Percentiles rank a stretch among this genome's conserved stretches.
These are phyloP conservation scores for Amylocarpus encephaloides DNA, from an alignment of 2,329 filamentous ascomycete genomes.

Conservation along the genomic window DNA sequence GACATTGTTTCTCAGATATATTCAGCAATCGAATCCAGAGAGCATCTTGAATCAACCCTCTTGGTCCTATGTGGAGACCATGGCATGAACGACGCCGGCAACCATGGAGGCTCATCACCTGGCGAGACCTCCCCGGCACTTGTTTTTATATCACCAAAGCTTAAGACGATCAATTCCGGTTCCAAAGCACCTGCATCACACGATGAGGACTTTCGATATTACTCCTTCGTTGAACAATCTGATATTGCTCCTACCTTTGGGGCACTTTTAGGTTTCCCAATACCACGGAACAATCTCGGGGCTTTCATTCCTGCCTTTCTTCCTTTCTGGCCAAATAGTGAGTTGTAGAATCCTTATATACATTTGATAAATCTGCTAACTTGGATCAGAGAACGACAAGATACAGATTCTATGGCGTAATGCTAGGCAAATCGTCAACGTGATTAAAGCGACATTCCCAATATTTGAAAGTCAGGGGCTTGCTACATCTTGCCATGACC, in stretches of 20 bases:
- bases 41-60: conserved; percentile 70
- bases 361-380: conserved; percentile 6
- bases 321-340: conserved; percentile 65
- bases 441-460: conserved; percentile 68
- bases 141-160: conserved; percentile 82
- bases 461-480: conserved; percentile 37
- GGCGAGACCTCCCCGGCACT: conserved; percentile 92
- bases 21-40: conserved; percentile 60
- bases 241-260: conserved; percentile 88
- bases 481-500: conserved; percentile 18
- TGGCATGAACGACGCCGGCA: conserved; percentile 98
- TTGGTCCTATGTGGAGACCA: conserved; percentile 89
- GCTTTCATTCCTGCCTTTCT: conserved; percentile 77
- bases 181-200: conserved; percentile 49
- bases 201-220: conserved; percentile 72
- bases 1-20: conserved; percentile 71
- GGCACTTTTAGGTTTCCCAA: conserved; percentile 77
- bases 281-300: conserved; percentile 85
- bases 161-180: conserved; percentile 48
- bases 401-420: conserved; percentile 69
- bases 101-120: conserved; percentile 88
- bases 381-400: conserved; percentile 42
- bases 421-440: conserved; percentile 69
- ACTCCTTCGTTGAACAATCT: conserved; percentile 81
- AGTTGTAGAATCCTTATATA: conserved; percentile 15